A percentile compares a stretch with the other conserved stretches of the same genome.
Evolutionary conservation across 805 yeast species (phyloP).

Genomic region (Ogataea salicorniae): DNA sequence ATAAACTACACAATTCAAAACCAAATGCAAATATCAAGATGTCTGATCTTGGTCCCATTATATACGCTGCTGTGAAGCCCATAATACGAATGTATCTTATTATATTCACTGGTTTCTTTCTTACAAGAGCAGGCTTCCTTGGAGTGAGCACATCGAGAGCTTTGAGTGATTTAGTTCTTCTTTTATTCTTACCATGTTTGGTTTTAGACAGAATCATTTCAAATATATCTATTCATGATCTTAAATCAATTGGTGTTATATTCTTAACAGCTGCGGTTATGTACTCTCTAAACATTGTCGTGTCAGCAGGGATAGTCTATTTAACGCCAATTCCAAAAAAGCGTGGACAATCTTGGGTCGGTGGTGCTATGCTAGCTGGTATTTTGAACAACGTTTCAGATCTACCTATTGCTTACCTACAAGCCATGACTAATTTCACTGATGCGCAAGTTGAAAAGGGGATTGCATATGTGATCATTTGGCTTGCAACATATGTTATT

Average conservation of each 20-base stretch:
- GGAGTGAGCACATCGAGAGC: conserved; percentile 59
- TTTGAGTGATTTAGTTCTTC: conserved; percentile 57
- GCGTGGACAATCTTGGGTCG: conserved; percentile 48
- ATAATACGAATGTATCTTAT: conserved; percentile 70
- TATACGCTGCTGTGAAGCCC: conserved; percentile 61
- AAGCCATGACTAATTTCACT: conserved; percentile 48
- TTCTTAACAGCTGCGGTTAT: conserved; percentile 47
- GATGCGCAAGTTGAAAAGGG: conserved; percentile 29
- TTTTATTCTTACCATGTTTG: conserved; percentile 61
- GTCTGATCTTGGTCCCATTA: conserved; percentile 23
- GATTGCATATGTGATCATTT: conserved; percentile 52
- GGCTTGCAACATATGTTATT: conserved; percentile 47
- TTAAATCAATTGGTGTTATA: conserved; percentile 64
- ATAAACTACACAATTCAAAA: background rate
- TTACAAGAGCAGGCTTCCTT: conserved; percentile 55
- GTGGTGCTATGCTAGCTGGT: conserved; percentile 67
- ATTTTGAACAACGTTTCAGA: conserved; percentile 72
- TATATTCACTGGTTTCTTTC: conserved; percentile 56
- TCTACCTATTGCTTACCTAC: conserved; percentile 71
- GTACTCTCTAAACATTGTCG: conserved; percentile 43
- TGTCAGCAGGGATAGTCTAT: conserved; percentile 35
- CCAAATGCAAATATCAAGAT: conserved; percentile 1
- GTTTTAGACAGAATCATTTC: conserved; percentile 59
- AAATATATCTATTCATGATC: conserved; percentile 57
- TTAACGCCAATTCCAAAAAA: conserved; percentile 47